A percentile compares a stretch with the other conserved stretches of the same genome.
Evolutionary conservation across 129 eudicot species (phyloP).

Genomic region (Artemisia argyi): DNA sequence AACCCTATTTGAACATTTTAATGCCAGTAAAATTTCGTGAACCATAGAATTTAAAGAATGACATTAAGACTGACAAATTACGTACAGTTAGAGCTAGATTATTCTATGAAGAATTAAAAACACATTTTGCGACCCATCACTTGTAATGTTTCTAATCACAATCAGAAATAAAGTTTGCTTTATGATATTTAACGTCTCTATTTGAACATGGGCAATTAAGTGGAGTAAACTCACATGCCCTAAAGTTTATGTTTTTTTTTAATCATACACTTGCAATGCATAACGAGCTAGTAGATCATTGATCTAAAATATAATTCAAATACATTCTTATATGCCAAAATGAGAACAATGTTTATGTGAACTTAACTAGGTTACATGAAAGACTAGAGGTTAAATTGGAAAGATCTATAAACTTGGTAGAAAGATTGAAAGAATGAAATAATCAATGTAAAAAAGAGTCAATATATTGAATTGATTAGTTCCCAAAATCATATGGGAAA

Average conservation of each 20-base stretch:
- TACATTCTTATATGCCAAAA: neutral
- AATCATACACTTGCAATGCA: neutral
- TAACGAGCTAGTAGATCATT: neutral
- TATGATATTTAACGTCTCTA: neutral
- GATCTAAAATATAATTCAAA: neutral
- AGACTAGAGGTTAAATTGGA: neutral
- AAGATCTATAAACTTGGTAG: neutral
- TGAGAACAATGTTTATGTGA: neutral
- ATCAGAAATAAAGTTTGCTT: neutral
- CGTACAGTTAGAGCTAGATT: too few relatives aligned
- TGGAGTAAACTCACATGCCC: neutral
- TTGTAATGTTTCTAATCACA: neutral
- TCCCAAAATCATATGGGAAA: slow-evolving; percentile 22
- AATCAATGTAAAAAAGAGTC: too few relatives aligned
- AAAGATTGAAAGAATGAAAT: slow-evolving; percentile 9
- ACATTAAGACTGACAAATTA: too few relatives aligned
- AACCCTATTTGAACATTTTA: too few relatives aligned
- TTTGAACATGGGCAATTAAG: neutral
- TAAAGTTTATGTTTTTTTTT: neutral
- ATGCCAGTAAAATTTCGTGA: too few relatives aligned
- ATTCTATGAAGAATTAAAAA: too few relatives aligned
- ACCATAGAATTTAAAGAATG: too few relatives aligned
- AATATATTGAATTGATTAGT: slow-evolving; percentile 18
- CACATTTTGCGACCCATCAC: too few relatives aligned
- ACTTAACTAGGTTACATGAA: slow-evolving; percentile 7